Conservation (phyloP, 805 yeast species). For the Lipomyces orientalis region DNA sequence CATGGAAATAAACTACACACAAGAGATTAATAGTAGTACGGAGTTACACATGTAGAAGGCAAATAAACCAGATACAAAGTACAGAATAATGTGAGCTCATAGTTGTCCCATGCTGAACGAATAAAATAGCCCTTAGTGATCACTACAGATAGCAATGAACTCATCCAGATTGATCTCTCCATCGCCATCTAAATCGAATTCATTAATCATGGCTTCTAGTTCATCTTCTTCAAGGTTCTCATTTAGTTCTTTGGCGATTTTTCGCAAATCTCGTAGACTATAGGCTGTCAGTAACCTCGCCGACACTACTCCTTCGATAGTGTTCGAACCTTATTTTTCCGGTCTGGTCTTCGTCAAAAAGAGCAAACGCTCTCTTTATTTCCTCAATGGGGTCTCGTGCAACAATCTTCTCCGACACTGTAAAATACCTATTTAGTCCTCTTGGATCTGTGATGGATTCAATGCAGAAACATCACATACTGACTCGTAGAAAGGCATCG, state of each 20-base stretch:
- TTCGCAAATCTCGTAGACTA: constrained; percentile 74
- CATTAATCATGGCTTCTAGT: constrained; percentile 87
- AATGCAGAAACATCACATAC: constrained; percentile 49
- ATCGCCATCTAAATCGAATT: constrained; percentile 93
- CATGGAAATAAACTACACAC: background rate
- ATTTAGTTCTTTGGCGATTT: constrained; percentile 91
- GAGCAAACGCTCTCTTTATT: constrained; percentile 82
- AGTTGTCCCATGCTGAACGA: background rate
- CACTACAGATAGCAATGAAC: constrained; percentile 86
- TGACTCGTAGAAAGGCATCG: constrained; percentile 79
- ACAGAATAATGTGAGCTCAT: background rate
- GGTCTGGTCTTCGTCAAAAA: constrained; percentile 86
- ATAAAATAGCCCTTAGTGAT: constrained; percentile 44
- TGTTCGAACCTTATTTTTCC: constrained; percentile 64
- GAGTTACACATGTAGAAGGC: background rate
- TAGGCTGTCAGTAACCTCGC: background rate
- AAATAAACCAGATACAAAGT: background rate
- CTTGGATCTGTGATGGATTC: no score
- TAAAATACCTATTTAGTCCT: background rate
- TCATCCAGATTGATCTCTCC: constrained; percentile 93
- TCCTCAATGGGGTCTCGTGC: constrained; percentile 94
- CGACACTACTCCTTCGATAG: no score
- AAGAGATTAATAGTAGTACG: constrained; percentile 2
- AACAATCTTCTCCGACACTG: constrained; percentile 79
- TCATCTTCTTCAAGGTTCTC: constrained; percentile 93